Evolutionary conservation across 2,329 filamentous ascomycete genomes (phyloP).

Genomic region (Fusarium begoniae): DNA sequence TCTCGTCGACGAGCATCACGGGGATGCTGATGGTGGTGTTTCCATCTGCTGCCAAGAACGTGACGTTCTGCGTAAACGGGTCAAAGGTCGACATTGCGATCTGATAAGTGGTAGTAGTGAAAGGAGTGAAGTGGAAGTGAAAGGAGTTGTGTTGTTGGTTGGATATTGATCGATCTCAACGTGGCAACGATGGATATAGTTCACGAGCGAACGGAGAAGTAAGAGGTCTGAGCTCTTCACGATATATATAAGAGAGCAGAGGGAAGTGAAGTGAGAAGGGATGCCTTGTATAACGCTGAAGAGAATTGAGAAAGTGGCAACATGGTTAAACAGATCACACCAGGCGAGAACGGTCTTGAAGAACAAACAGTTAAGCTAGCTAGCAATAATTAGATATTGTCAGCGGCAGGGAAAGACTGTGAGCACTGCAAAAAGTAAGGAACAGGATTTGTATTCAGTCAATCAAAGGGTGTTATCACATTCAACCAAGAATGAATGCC

Average conservation of each 20-base stretch:
- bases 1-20: slow-evolving; percentile 46
- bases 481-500: slow-evolving; percentile 19
- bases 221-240: slow-evolving; percentile 20
- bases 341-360: slow-evolving; percentile 11
- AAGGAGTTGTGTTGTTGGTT: not conserved
- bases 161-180: not conserved
- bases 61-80: slow-evolving; percentile 49
- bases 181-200: not conserved
- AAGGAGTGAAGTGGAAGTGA: not conserved
- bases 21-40: slow-evolving; percentile 45
- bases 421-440: not conserved
- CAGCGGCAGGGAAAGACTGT: slow-evolving; percentile 26
- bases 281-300: slow-evolving; percentile 14
- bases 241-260: not conserved
- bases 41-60: slow-evolving; percentile 48
- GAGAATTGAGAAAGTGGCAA: slow-evolving; percentile 24
- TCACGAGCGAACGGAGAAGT: slow-evolving; percentile 6
- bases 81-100: slow-evolving; percentile 45
- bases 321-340: slow-evolving; percentile 28
- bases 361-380: slow-evolving; percentile 22
- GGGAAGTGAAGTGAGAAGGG: not conserved
- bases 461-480: slow-evolving; percentile 28
- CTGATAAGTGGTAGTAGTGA: not conserved
- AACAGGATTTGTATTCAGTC: slow-evolving; percentile 6
- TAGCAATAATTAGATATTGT: slow-evolving; percentile 30